A percentile compares a stretch with the other conserved stretches of the same genome.
These are phyloP conservation scores for Gnomoniopsis sp. DNA, from an alignment of 2,329 filamentous ascomycete genomes.

Conservation along the genomic window DNA sequence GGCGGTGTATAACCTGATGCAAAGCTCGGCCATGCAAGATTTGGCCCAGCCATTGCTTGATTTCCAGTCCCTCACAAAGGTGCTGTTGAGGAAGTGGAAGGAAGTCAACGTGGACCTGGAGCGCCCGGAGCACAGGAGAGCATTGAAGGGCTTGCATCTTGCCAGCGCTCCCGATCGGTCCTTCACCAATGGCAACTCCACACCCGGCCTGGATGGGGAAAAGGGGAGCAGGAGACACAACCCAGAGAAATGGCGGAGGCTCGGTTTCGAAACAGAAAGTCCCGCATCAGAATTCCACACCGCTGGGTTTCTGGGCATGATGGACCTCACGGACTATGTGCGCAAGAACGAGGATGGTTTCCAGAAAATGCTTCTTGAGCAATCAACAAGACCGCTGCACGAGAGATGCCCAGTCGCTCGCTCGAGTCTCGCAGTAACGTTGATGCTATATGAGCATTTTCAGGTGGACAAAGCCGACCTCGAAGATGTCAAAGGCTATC, in stretches of 20 bases:
- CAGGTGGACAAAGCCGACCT: conserved; percentile 82
- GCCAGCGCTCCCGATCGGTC: conserved; percentile 69
- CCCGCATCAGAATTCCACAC: conserved; percentile 81
- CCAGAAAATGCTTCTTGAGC: conserved; percentile 87
- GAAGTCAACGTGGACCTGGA: conserved; percentile 83
- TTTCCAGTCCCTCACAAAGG: conserved; percentile 88
- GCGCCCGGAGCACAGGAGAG: conserved; percentile 80
- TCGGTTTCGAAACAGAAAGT: conserved; percentile 89
- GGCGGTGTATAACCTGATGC: conserved; percentile 89
- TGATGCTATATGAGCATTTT: conserved; percentile 91
- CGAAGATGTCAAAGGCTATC: conserved; percentile 73
- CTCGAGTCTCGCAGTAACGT: conserved; percentile 81
- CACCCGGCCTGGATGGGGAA: conserved; percentile 30
- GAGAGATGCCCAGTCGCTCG: conserved; percentile 84
- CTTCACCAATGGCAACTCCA: conserved; percentile 37
- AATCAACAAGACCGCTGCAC: conserved; percentile 67
- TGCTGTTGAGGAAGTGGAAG: conserved; percentile 82
- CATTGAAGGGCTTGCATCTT: conserved; percentile 80
- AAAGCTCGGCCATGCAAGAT: conserved; percentile 87
- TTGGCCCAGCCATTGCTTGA: conserved; percentile 85
- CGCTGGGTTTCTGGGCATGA: conserved; percentile 89
- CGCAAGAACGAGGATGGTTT: conserved; percentile 89
- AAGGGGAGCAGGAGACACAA: conserved; percentile 71
- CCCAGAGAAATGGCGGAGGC: conserved; percentile 85
- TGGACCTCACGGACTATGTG: conserved; percentile 94